Base-by-base conservation (phyloP, 2,329 filamentous ascomycete genomes). In the Diaporthe destruens region DNA sequence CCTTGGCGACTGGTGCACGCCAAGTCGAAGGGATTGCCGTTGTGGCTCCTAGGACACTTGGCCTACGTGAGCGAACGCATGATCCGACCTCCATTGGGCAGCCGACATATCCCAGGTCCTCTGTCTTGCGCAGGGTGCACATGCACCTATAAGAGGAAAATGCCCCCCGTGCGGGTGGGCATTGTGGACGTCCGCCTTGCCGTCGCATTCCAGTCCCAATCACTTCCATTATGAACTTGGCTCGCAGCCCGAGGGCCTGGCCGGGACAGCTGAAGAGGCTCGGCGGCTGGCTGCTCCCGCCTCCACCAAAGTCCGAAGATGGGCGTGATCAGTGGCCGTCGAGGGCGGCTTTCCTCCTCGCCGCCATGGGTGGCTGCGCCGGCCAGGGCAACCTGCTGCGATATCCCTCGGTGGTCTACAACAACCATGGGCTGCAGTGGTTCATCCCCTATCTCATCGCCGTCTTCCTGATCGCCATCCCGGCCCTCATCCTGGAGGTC, bases 401-500 rank as follows among this genome's bases (percentile, higher is more conserved):
- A 36, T 90, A 89, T 73, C 88, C 88, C 2, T 89, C 87, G 0
- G 85, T 88, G 51, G 84, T 89, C 2, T 90, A 88, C 83, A 90
- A 89, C 80, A 90, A 90, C 77, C 84, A 88, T 71, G 88, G 88
- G 3, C 81, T 89, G 7, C 88, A 90, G 76, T 90, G 88, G 88
- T 90, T 89, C 78, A 85, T 90, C 23, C 88, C 88, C 0, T 90
- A 90, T 74, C 77, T 89, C 6, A 80, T 89, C 71, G 86, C 86
- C 7, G 83, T 90, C 20, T 86, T 88, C 72, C 78, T 89, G 14
- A 84, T 90, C 71, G 87, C 87, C 49, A 89, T 90, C 56, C 88
- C 88, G 0, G 83, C 85, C 0, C 82, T 90, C 49, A 84, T 89
- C 16, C 84, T 89, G 29, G 88, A 90, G 77, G 88, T 90, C 66